Percentiles rank a stretch among this genome's conserved stretches.
These are phyloP conservation scores for Lasiodiplodia theobromae DNA, from an alignment of 2,329 filamentous ascomycete genomes.

Conservation along the genomic window DNA sequence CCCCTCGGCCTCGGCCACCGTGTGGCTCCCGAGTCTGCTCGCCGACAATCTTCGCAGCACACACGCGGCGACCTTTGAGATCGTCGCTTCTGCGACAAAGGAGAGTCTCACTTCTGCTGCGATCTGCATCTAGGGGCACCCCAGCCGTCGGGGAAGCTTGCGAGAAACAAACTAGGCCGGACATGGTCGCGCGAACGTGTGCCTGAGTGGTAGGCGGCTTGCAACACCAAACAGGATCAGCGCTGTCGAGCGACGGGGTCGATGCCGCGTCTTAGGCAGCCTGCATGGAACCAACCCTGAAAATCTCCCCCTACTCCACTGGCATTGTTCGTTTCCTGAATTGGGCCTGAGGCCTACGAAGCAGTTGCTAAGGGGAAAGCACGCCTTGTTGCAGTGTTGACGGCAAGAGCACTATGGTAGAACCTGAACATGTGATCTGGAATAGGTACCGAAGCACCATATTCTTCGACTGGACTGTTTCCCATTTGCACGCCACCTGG, in stretches of 20 bases:
- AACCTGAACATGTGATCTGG: background rate
- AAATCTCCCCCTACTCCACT: background rate
- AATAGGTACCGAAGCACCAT: background rate
- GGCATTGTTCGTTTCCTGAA: background rate
- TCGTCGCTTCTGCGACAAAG: background rate
- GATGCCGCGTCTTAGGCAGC: background rate
- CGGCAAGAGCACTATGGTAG: no score
- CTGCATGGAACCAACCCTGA: background rate
- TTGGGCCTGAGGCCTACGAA: background rate
- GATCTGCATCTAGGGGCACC: background rate
- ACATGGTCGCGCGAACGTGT: background rate
- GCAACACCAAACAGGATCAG: background rate
- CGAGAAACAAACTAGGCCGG: background rate
- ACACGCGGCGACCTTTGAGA: background rate
- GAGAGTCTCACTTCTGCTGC: background rate
- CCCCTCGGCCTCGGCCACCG: slow-evolving; percentile 7
- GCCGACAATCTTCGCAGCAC: background rate
- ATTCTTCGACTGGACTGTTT: background rate
- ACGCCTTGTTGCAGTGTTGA: background rate
- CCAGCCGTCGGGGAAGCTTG: background rate
- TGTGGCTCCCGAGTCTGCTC: background rate
- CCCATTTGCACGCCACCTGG: background rate
- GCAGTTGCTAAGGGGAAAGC: background rate
- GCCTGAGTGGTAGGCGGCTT: background rate
- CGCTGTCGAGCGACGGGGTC: background rate